phyloP scores from a whole-genome alignment of 1,284 basidiomycete genomes.

The Cutaneotrichosporon dermatis region DNA sequence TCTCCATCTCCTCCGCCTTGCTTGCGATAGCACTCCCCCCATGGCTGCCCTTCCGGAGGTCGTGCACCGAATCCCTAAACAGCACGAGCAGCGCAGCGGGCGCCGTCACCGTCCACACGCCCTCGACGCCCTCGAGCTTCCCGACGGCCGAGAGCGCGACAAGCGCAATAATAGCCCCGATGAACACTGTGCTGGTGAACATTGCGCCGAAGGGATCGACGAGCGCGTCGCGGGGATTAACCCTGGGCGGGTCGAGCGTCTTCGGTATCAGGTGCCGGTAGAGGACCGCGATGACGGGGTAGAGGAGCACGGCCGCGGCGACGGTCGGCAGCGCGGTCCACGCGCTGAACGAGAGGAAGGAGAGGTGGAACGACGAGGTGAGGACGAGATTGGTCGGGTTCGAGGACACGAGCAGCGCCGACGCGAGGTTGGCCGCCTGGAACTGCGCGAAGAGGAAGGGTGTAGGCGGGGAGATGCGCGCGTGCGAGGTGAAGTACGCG shows the following conservation, averaged over 20 bases:
- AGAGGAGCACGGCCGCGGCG: conserved; percentile 41
- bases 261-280: conserved; percentile 5
- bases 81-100: conserved; percentile 77
- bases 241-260: conserved; percentile 33
- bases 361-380: conserved; percentile 48
- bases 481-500: conserved; percentile 74
- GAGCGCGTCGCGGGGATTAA: conserved; percentile 52
- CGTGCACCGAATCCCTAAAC: conserved; percentile 63
- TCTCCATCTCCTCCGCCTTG: background rate
- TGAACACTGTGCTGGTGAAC: conserved; percentile 53
- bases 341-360: conserved; percentile 48
- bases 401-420: conserved; percentile 51
- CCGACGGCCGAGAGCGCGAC: conserved; percentile 57
- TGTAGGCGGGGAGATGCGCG: conserved; percentile 58
- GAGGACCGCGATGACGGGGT: conserved; percentile 35
- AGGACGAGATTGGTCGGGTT: conserved; percentile 54
- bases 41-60: conserved; percentile 27
- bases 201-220: conserved; percentile 55
- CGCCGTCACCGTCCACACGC: conserved; percentile 65
- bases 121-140: conserved; percentile 61
- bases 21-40: background rate
- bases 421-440: conserved; percentile 69
- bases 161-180: conserved; percentile 56
- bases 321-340: conserved; percentile 49
- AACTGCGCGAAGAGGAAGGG: conserved; percentile 69